Base-by-base conservation (phyloP, 2,329 filamentous ascomycete species). In the Colletotrichum paranaense region DNA sequence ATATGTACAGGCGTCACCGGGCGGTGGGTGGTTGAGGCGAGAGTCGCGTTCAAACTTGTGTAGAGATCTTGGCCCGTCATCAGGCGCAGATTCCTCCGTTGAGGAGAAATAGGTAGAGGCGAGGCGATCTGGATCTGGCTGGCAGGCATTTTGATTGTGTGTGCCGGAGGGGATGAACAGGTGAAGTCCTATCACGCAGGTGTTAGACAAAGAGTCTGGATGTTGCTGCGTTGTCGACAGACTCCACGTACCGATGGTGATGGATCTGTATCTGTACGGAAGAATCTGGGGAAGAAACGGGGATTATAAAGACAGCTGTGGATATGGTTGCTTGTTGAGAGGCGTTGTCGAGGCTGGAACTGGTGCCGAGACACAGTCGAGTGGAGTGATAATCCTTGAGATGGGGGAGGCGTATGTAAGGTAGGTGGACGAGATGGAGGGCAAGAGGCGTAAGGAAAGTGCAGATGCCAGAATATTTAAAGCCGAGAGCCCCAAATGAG, bases 11-110 rank as follows among this genome's bases (percentile, higher is more conserved):
- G 87, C 3, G 86, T 85, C 73, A 83, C 79, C 22, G 84, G 82
- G n/a, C 82, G 81, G 73, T 82, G 80, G 76, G 85, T 84, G 71
- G 84, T 84, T 70, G 84, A 84, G 56, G 83, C 78, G 57, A 90
- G 83, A 52, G 86, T 88, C 46, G 86, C 87, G 78, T 84, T 88
- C 77, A 90, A 82, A 79, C 85, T 88, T 75, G 85, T 84, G 77
- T 88, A 88, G 46, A 90, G 82, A 72, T 90, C 88, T 70, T 88
- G 85, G 24, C 83, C 82, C 57, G 85, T 86, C 77, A 85, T 79
- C 67, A 87, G 78, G 73, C 84, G 82, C 70, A 86, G 82, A 68
- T 80, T 83, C 76, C 86, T 85, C 78, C 85, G 86, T 56, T 84
- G 81, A 60, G 85, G 82, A 75, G 86, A 83, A 78, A 88, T 83